Evolutionary conservation across 306 rosid genomes (phyloP).

Genomic region (Castanospermum australe): DNA sequence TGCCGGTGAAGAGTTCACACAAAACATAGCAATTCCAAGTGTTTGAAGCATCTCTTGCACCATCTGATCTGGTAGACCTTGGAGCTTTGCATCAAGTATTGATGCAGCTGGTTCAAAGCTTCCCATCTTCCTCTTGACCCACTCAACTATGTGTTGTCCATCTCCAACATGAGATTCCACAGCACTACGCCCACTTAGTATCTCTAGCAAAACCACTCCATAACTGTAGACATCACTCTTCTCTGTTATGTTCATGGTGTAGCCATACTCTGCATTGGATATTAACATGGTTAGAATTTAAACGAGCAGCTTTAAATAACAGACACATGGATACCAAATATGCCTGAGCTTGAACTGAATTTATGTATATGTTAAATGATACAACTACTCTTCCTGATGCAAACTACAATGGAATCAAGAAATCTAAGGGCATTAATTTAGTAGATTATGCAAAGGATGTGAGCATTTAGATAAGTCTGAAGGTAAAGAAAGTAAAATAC

Average conservation of each 20-base stretch:
- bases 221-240: conserved; percentile 97
- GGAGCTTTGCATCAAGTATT: conserved; percentile 84
- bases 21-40: conserved; percentile 97
- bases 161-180: conserved; percentile 75
- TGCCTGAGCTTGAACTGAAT: neutral
- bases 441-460: neutral
- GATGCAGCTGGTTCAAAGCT: conserved; percentile 90
- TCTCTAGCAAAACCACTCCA: conserved; percentile 92
- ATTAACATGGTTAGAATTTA: conserved; percentile 26
- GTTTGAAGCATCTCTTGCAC: conserved; percentile 99
- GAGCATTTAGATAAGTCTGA: neutral
- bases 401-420: neutral
- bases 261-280: conserved; percentile 79
- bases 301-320: neutral
- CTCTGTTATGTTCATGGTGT: conserved; percentile 97
- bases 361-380: neutral
- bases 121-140: conserved; percentile 99
- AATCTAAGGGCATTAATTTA: neutral
- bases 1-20: conserved; percentile 81
- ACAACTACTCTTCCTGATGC: neutral
- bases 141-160: conserved; percentile 93
- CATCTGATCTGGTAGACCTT: conserved; percentile 87
- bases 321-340: neutral
- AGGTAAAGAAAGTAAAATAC: neutral
- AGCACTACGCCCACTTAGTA: conserved; percentile 86